A percentile compares a stretch with the other conserved stretches of the same genome.
Conservation (phyloP, 2,329 filamentous ascomycete genomes). For the Plectosphaerella sp. region DNA sequence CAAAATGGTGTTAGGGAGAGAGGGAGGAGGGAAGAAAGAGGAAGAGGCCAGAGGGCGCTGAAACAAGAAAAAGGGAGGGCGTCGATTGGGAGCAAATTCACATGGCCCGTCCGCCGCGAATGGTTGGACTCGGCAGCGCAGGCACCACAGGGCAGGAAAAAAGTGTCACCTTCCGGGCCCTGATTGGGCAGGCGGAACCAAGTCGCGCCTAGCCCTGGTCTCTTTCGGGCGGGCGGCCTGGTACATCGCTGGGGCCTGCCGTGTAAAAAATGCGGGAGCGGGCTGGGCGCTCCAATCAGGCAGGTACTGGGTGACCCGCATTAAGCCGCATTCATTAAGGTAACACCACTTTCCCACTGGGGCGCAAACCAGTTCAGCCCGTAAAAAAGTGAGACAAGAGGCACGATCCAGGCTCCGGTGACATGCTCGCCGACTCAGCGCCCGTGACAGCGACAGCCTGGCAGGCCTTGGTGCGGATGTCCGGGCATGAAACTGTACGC, state of each 20-base stretch:
- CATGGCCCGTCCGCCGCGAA: neutral
- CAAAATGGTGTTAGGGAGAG: conserved; percentile 14
- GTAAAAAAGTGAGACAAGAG: too few species aligned
- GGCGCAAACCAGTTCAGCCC: too few species aligned
- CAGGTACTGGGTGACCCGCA: neutral
- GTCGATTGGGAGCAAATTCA: conserved; percentile 5
- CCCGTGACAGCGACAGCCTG: too few species aligned
- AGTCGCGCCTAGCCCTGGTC: conserved; percentile 4
- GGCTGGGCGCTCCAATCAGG: neutral
- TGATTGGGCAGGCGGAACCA: conserved; percentile 11
- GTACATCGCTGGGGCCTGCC: neutral
- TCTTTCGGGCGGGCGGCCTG: neutral
- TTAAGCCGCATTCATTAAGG: neutral
- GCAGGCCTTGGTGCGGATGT: too few species aligned
- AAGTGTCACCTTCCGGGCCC: neutral
- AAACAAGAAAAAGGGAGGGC: conserved; percentile 3
- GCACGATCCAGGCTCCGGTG: too few species aligned
- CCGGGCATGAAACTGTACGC: too few species aligned
- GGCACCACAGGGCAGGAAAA: neutral
- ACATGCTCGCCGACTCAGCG: too few species aligned
- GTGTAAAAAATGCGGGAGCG: neutral
- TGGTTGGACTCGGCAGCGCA: neutral
- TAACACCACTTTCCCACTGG: too few species aligned
- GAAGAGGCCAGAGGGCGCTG: conserved; percentile 2
- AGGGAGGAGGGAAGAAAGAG: conserved; percentile 6